A percentile compares a stretch with the other conserved stretches of the same genome.
Conservation (phyloP, 306 rosid genomes). For the Gleditsia sinensis region DNA sequence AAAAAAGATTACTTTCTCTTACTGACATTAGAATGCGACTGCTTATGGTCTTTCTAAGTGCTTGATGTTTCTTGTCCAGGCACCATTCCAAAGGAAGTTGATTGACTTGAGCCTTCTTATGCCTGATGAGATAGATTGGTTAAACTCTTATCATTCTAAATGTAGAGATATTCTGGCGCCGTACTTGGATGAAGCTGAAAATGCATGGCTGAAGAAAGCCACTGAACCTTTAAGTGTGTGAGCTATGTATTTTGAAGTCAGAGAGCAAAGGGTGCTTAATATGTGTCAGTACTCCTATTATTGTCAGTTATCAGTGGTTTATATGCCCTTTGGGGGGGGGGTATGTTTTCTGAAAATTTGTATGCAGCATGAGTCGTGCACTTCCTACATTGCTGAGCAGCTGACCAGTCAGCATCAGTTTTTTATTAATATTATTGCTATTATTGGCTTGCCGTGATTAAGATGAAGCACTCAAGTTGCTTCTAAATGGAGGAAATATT, state of each 20-base stretch:
- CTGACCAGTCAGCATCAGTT: not conserved
- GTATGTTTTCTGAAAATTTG: conserved; percentile 12
- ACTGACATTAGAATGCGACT: not conserved
- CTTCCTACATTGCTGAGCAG: not conserved
- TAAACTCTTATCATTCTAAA: conserved; percentile 77
- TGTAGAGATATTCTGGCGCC: conserved; percentile 78
- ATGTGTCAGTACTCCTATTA: conserved; percentile 6
- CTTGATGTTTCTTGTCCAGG: conserved; percentile 52
- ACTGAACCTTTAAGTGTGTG: conserved; percentile 70
- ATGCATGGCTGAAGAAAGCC: conserved; percentile 84
- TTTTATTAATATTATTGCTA: not conserved
- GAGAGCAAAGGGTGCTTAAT: conserved; percentile 22
- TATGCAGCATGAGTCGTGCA: not conserved
- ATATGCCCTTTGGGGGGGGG: not conserved
- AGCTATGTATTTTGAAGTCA: conserved; percentile 22
- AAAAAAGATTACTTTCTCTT: not conserved
- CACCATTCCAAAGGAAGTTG: conserved; percentile 89
- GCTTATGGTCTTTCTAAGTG: conserved; percentile 17
- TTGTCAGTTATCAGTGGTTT: conserved; percentile 3
- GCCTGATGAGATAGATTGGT: conserved; percentile 79
- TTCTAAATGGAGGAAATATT: not conserved
- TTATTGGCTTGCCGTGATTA: conserved; percentile 2
- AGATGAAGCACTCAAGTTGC: not conserved
- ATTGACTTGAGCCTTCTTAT: conserved; percentile 66
- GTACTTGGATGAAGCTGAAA: conserved; percentile 68